These are phyloP conservation scores for Psilocybe azurescens DNA, from an alignment of 768 basidiomycete genomes.

Conservation along the genomic window DNA sequence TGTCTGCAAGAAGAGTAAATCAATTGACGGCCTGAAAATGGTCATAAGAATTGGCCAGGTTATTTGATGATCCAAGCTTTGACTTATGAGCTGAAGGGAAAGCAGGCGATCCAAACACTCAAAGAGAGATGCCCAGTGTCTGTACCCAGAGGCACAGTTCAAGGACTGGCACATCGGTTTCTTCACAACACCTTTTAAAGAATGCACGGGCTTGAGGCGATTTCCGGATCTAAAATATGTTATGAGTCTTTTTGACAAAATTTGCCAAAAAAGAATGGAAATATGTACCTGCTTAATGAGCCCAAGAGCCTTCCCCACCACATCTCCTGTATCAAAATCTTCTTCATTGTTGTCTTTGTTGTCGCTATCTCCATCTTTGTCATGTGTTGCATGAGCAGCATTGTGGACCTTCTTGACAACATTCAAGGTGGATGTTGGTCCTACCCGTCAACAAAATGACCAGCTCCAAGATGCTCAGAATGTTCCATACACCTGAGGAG, in stretches of 20 bases:
- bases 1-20: conserved; percentile 1
- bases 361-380: not conserved
- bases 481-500: conserved; percentile 26
- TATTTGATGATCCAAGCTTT: not conserved
- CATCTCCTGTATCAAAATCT: not conserved
- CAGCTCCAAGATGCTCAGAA: conserved; percentile 18
- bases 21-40: not conserved
- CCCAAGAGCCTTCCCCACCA: conserved; percentile 1
- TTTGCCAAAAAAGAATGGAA: too few relatives aligned
- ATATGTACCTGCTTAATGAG: conserved; percentile 7
- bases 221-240: too few relatives aligned
- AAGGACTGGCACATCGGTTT: too few relatives aligned
- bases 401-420: not conserved
- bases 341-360: not conserved
- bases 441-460: conserved; percentile 12
- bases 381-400: not conserved
- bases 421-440: not conserved
- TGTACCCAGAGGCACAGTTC: too few relatives aligned
- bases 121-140: too few relatives aligned
- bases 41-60: not conserved
- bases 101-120: conserved; percentile 2
- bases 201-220: too few relatives aligned
- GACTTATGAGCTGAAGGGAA: too few relatives aligned
- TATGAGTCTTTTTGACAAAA: too few relatives aligned
- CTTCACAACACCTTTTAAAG: too few relatives aligned